phyloP scores from a whole-genome alignment of 2,329 filamentous ascomycete genomes.

The Cladorrhinum sp. region DNA sequence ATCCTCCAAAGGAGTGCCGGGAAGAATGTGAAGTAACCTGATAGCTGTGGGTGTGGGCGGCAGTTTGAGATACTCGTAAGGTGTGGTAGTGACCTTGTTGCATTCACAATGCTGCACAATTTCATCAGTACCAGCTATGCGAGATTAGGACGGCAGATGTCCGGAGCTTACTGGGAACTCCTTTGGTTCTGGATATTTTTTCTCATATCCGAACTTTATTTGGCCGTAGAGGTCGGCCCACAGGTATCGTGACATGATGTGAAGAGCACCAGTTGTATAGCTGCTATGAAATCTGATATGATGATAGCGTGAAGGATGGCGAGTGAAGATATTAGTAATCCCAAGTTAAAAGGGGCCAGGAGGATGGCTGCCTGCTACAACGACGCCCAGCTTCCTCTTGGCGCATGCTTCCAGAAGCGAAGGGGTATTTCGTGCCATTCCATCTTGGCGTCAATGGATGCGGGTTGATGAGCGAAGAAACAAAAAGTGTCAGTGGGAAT shows the following conservation, averaged over 20 bases:
- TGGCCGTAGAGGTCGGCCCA: not conserved
- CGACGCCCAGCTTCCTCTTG: not conserved
- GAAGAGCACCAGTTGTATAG: too few species aligned
- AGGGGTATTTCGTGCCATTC: not conserved
- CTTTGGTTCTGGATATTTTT: not conserved
- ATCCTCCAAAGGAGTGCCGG: not conserved
- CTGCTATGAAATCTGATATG: too few species aligned
- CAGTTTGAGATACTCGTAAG: constrained; percentile 3
- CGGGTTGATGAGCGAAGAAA: too few species aligned
- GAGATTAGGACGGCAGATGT: not conserved
- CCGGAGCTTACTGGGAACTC: not conserved
- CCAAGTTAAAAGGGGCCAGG: not conserved
- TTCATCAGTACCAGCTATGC: not conserved
- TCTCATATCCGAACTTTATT: not conserved
- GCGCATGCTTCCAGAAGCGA: not conserved
- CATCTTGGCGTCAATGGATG: too few species aligned
- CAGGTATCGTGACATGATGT: not conserved
- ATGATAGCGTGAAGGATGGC: too few species aligned
- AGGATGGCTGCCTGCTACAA: too few species aligned
- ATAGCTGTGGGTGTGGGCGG: not conserved
- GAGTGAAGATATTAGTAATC: not conserved
- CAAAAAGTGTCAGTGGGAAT: not conserved
- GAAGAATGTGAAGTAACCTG: constrained; percentile 9
- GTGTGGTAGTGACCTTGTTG: not conserved
- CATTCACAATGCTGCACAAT: not conserved